Evolutionary conservation across 1,284 basidiomycete species (phyloP).

Genomic region (Microbotryum violaceum): DNA sequence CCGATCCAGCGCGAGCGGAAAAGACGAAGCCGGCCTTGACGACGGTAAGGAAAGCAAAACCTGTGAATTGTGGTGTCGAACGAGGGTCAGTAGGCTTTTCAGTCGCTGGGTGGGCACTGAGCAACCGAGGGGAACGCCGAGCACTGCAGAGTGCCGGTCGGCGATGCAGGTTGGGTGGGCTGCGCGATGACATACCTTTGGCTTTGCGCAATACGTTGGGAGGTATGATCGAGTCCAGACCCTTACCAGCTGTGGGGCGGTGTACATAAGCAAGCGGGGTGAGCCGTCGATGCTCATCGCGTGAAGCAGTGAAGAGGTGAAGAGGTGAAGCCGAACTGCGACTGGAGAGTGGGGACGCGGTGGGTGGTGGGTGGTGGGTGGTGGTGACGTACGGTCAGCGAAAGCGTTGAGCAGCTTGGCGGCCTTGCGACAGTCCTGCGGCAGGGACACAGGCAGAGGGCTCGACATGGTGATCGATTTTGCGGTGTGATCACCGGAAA

Average conservation of each 20-base stretch:
- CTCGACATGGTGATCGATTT: conserved; percentile 17
- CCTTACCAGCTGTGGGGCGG: conserved; percentile 15
- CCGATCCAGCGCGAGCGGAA: conserved; percentile 66
- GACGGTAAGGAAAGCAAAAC: conserved; percentile 35
- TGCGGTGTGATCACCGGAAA: not conserved
- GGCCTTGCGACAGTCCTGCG: conserved; percentile 51
- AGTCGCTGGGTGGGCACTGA: not conserved
- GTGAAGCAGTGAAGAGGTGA: not conserved
- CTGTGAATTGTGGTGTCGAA: conserved; percentile 1
- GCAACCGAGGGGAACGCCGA: not conserved
- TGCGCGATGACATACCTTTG: conserved; percentile 44
- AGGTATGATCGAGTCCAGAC: conserved; percentile 42
- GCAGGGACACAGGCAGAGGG: conserved; percentile 43
- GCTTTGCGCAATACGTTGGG: conserved; percentile 57
- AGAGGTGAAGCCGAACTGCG: conserved; percentile 16
- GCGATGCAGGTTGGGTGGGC: not conserved
- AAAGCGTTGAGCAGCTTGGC: conserved; percentile 41
- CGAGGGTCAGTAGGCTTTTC: not conserved
- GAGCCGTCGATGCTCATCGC: conserved; percentile 34
- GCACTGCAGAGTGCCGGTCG: not conserved
- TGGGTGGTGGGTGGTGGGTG: not conserved
- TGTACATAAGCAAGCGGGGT: not conserved
- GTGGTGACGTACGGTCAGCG: conserved; percentile 16
- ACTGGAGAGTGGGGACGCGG: not conserved
- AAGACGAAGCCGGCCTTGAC: conserved; percentile 51